These are phyloP conservation scores for Colletotrichum tofieldiae DNA, from an alignment of 2,329 filamentous ascomycete genomes.

Conservation along the genomic window DNA sequence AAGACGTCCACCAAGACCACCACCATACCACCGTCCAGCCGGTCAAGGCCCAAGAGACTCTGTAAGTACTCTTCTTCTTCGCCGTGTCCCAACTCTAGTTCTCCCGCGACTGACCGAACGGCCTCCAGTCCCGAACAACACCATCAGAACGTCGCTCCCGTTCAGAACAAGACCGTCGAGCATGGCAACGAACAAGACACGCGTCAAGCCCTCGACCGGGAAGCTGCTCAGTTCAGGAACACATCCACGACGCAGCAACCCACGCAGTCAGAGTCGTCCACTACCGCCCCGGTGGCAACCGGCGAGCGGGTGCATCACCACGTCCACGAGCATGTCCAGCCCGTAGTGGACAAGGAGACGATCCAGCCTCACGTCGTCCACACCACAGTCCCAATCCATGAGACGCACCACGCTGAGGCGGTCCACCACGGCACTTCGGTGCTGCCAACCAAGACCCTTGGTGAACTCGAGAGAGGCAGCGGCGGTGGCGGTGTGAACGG, in stretches of 20 bases:
- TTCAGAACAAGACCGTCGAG: too few species aligned
- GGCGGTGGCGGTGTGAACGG: slow-evolving; percentile 51
- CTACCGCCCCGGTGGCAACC: background rate
- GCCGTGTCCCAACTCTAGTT: too few species aligned
- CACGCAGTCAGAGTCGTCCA: too few species aligned
- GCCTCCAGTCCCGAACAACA: too few species aligned
- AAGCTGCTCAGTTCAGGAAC: too few species aligned
- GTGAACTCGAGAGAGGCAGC: slow-evolving; percentile 67
- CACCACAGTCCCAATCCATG: slow-evolving; percentile 74
- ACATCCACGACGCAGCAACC: too few species aligned
- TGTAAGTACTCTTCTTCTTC: slow-evolving; percentile 55
- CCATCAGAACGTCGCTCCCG: too few species aligned
- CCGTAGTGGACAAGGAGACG: slow-evolving; percentile 72
- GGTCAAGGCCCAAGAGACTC: slow-evolving; percentile 57
- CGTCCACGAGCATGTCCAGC: slow-evolving; percentile 72
- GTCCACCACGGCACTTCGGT: slow-evolving; percentile 72
- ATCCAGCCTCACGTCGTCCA: slow-evolving; percentile 73
- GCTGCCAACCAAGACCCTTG: slow-evolving; percentile 71
- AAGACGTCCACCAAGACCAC: slow-evolving; percentile 80
- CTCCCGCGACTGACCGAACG: too few species aligned
- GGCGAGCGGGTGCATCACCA: slow-evolving; percentile 39
- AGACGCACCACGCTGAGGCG: slow-evolving; percentile 74
- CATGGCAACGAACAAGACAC: too few species aligned
- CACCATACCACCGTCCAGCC: slow-evolving; percentile 81
- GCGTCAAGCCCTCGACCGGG: too few species aligned